Conservation (phyloP, 2,329 filamentous ascomycete genomes). For the Paraconiothyrium sp. region DNA sequence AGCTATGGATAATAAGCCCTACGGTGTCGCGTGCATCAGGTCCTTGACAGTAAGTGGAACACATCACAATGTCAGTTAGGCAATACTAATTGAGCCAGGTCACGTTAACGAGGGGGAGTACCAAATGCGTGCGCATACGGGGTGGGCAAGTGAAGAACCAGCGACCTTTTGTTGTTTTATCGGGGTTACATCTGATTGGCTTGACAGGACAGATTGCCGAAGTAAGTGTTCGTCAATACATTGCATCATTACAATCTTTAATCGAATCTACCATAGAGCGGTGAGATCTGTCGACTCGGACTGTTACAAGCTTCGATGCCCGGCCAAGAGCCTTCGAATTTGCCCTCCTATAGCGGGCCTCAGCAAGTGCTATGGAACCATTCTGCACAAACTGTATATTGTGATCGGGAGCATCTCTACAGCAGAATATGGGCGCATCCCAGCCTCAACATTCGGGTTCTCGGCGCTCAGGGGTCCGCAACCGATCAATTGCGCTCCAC, state of each 20-base stretch:
- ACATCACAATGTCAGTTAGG: neutral
- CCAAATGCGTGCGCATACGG: neutral
- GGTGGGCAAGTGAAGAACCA: neutral
- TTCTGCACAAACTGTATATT: neutral
- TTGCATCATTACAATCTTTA: neutral
- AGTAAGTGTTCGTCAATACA: neutral
- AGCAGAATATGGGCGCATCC: neutral
- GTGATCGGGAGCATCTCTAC: neutral
- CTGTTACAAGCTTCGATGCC: slow-evolving; percentile 1
- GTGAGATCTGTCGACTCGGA: slow-evolving; percentile 7
- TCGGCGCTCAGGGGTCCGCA: neutral
- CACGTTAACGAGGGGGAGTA: too few species aligned
- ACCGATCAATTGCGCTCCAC: neutral
- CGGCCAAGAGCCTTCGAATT: neutral
- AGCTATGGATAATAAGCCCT: neutral
- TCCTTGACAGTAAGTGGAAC: slow-evolving; percentile 1
- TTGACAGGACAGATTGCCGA: slow-evolving; percentile 5
- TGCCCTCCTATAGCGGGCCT: neutral
- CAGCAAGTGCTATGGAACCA: neutral
- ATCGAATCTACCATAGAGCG: neutral
- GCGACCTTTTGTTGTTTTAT: neutral
- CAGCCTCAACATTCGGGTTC: neutral
- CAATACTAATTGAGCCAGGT: neutral
- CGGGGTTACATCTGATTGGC: neutral
- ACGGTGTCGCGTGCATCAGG: neutral